phyloP scores from a whole-genome alignment of 163 green algal species.

The Picocystis sp. region DNA sequence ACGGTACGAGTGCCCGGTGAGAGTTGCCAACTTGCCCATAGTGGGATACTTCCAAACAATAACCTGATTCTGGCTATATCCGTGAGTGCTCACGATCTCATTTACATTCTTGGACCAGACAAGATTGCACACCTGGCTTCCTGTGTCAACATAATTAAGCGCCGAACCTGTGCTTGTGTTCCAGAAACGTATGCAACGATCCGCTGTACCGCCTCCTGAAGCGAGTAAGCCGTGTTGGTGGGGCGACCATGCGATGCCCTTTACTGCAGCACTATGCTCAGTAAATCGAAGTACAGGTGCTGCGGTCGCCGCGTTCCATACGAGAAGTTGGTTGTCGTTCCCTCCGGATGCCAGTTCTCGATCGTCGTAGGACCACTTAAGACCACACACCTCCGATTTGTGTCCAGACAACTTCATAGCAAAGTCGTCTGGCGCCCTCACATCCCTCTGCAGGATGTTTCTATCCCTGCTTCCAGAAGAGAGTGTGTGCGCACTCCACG shows the following conservation, averaged over 20 bases:
- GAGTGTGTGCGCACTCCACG: conserved; percentile 72
- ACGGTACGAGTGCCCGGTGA: conserved; percentile 53
- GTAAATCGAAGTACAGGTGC: conserved; percentile 34
- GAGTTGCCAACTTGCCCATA: conserved; percentile 58
- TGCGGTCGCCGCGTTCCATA: conserved; percentile 14
- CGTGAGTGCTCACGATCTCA: conserved; percentile 76
- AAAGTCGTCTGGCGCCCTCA: conserved; percentile 55
- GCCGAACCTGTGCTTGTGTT: conserved; percentile 51
- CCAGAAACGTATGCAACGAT: conserved; percentile 70
- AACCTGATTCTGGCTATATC: conserved; percentile 78
- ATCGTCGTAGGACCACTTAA: conserved; percentile 64
- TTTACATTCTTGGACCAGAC: conserved; percentile 82
- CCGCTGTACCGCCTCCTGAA: conserved; percentile 65
- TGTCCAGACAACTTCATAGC: conserved; percentile 42
- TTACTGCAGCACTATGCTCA: conserved; percentile 59
- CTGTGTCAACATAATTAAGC: conserved; percentile 59
- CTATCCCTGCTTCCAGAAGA: conserved; percentile 73
- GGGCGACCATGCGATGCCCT: conserved; percentile 77
- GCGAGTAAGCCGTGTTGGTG: conserved; percentile 75
- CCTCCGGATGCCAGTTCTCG: conserved; percentile 61
- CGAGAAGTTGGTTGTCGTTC: conserved; percentile 71
- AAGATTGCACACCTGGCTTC: conserved; percentile 75
- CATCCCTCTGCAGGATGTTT: conserved; percentile 75
- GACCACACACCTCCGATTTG: conserved; percentile 32
- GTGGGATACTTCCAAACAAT: conserved; percentile 74